Evolutionary conservation across 1,139 yeast species (phyloP).

Genomic region (Lodderomyces elongisporus): DNA sequence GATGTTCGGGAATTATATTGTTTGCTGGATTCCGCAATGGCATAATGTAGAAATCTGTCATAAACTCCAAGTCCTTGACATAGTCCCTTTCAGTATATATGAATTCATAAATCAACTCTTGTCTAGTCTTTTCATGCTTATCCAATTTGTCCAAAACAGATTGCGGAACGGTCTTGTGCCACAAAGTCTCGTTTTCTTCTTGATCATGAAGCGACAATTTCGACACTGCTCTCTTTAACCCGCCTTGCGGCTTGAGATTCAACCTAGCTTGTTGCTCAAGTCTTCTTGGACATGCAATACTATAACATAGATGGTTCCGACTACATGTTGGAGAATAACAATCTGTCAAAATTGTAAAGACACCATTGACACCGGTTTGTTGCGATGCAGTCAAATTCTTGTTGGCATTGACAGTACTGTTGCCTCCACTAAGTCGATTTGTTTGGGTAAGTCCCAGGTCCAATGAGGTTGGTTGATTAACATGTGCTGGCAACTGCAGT

Average conservation of each 20-base stretch:
- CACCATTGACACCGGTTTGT: slow-evolving; percentile 67
- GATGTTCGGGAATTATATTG: slow-evolving; percentile 80
- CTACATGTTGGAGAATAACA: slow-evolving; percentile 98
- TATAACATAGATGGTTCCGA: slow-evolving; percentile 79
- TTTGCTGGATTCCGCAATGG: slow-evolving; percentile 73
- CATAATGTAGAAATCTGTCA: slow-evolving; percentile 90
- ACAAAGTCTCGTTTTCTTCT: slow-evolving; percentile 80
- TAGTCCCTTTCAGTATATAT: slow-evolving; percentile 93
- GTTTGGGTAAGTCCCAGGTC: slow-evolving; percentile 1
- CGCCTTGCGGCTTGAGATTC: slow-evolving; percentile 85
- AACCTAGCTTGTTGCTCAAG: slow-evolving; percentile 92
- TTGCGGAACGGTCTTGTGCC: slow-evolving; percentile 92
- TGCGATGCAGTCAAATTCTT: slow-evolving; percentile 14
- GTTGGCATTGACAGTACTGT: slow-evolving; percentile 3
- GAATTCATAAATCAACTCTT: slow-evolving; percentile 91
- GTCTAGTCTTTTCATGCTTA: slow-evolving; percentile 85
- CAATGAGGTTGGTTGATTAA: slow-evolving; percentile 5
- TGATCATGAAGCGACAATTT: slow-evolving; percentile 70
- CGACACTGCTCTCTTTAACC: slow-evolving; percentile 77
- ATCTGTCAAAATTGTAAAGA: slow-evolving; percentile 85
- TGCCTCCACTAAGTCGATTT: slow-evolving; percentile 2
- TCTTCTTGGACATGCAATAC: slow-evolving; percentile 96
- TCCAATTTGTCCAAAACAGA: slow-evolving; percentile 74
- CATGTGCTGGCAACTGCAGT: slow-evolving; percentile 18
- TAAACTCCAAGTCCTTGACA: slow-evolving; percentile 88